Base-by-base conservation (phyloP, 345 rosid species). In the Noccaea bulbosa region DNA sequence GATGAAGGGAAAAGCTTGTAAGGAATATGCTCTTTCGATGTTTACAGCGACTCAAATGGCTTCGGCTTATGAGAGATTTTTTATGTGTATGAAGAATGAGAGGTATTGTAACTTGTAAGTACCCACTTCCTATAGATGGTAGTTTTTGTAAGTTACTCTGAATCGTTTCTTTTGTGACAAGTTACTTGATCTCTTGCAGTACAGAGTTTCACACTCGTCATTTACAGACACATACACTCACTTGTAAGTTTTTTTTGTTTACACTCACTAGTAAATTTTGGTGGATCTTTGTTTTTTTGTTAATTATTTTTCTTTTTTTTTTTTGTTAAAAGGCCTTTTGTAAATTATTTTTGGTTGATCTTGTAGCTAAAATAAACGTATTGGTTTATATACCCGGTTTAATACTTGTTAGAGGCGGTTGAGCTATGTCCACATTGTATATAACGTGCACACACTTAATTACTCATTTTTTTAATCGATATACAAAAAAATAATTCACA, bases 11-110 rank as follows among this genome's bases (percentile, higher is more conserved):
- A 32, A 34, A 75, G 84, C 71, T 57, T 83, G 88, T 51, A 81
- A 77, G 52, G 66, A 59, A 20, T 71, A 79, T 54, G 87, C 85
- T 9, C 38, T 81, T 71, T 77, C 79, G 0, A 77, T 85, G 87
- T 88, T 87, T 33, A 87, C 87, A 46, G 85, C 95, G 0, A 71
- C 69, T 38, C 84, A 84, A 74, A 91, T 88, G 97, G 87, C 95
- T 3, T 80, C 81, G 0, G 86, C 89, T 49, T 88, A 88, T 50
- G 91, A 88, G 80, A 86, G 95, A 74, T 84, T 88, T 67, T 91
- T 91, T 69, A 83, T 84, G 37, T 84, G 97, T 66, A 85, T 88
- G 92, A 88, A 85, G 79, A 81, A 85, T 53, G 37, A 62, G 48
- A 78, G 45, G 65, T 83, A 71, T 54, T 88, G 91, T 72, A 83